A percentile compares a stretch with the other conserved stretches of the same genome.
These are phyloP conservation scores for Kazachstania martiniae DNA, from an alignment of 805 yeast species.

Conservation along the genomic window DNA sequence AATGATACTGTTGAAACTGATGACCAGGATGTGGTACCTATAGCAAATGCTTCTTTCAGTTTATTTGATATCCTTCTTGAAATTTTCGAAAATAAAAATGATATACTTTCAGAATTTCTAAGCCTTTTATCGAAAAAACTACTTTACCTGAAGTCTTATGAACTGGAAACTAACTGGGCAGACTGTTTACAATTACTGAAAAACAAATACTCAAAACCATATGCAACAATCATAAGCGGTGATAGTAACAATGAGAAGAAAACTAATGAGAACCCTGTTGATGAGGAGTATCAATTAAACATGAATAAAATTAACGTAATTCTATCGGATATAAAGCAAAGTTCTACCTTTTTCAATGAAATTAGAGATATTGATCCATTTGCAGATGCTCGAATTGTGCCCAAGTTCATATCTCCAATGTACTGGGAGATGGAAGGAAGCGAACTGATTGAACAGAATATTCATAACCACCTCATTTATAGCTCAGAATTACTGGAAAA, in stretches of 20 bases:
- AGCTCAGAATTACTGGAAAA: not conserved
- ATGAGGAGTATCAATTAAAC: conserved; percentile 8
- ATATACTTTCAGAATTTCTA: conserved; percentile 16
- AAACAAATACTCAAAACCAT: conserved; percentile 7
- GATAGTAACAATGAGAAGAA: conserved; percentile 2
- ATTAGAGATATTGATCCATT: conserved; percentile 20
- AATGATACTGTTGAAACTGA: not conserved
- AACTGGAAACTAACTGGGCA: conserved; percentile 18
- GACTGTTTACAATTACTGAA: conserved; percentile 13
- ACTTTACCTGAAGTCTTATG: conserved; percentile 12
- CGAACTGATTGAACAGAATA: not conserved
- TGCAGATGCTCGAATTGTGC: conserved; percentile 31
- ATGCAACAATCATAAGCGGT: not conserved
- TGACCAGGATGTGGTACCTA: not conserved
- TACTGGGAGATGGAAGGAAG: conserved; percentile 54
- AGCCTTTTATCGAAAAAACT: conserved; percentile 17
- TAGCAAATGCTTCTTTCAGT: conserved; percentile 3
- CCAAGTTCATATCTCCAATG: conserved; percentile 59
- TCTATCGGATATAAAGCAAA: conserved; percentile 60
- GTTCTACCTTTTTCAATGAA: conserved; percentile 35
- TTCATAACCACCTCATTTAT: not conserved
- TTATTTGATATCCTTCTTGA: conserved; percentile 18
- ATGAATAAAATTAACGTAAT: conserved; percentile 68
- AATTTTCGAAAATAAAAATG: conserved; percentile 17
- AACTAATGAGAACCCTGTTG: not conserved